Percentiles rank a stretch among this genome's conserved stretches.
phyloP scores from a whole-genome alignment of 192 early-diverging fungal species.

The Gonapodya prolifera region DNA sequence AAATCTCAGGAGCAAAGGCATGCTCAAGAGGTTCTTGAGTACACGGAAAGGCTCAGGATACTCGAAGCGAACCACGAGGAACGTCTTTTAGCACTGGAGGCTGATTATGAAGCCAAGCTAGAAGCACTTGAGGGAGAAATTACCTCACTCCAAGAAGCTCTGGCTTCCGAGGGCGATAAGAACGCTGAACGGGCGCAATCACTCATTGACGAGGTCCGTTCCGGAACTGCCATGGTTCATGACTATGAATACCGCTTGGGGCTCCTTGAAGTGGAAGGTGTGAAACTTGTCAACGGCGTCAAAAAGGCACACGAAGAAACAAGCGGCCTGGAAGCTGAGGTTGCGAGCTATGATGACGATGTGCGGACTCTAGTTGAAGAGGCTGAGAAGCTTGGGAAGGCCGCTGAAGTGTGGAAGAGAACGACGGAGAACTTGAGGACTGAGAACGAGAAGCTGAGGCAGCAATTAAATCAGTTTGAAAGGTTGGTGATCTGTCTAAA shows the following conservation, averaged over 20 bases:
- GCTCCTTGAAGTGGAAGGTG: neutral
- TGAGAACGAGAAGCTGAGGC: conserved; percentile 13
- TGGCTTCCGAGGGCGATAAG: neutral
- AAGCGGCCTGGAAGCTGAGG: neutral
- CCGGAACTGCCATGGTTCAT: neutral
- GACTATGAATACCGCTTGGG: neutral
- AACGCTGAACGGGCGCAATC: neutral
- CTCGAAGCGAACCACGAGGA: neutral
- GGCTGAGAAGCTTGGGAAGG: neutral
- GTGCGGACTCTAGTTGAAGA: neutral
- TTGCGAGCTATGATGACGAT: neutral
- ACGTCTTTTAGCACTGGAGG: neutral
- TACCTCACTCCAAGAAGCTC: neutral
- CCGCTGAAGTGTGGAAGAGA: conserved; percentile 12
- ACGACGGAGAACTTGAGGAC: conserved; percentile 25
- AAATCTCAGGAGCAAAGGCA: neutral
- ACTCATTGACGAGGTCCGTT: neutral
- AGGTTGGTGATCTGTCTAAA: too few relatives aligned
- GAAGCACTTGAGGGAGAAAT: neutral
- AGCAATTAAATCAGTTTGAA: neutral
- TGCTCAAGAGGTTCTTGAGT: neutral
- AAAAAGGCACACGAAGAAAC: neutral
- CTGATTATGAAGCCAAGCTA: neutral
- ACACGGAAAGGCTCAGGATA: neutral
- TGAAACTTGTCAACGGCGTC: neutral